Conservation (phyloP, 768 basidiomycete genomes). For the Dictyophora rubrovolvata region DNA sequence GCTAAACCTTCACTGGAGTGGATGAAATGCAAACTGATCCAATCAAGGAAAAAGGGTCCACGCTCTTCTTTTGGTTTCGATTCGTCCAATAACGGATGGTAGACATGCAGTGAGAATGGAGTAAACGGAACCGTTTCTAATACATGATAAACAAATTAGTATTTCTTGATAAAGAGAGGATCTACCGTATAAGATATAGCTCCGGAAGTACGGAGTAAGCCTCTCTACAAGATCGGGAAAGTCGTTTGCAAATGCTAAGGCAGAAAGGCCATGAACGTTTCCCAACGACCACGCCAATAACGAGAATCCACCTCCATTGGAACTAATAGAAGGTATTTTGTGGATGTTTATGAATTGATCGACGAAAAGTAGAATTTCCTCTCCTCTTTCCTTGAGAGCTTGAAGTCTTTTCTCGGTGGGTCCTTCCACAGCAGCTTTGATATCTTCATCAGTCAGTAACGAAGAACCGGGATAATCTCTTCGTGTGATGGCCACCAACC, state of each 20-base stretch:
- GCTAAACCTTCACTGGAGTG: no score
- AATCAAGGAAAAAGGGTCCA: no score
- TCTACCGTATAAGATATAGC: slow-evolving; percentile 22
- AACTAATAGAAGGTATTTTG: slow-evolving; percentile 18
- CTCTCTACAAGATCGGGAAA: slow-evolving; percentile 15
- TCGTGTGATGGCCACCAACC: slow-evolving; percentile 28
- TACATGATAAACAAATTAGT: no score
- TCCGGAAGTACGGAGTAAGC: slow-evolving; percentile 15
- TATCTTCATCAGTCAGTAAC: slow-evolving; percentile 22
- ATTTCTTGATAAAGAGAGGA: background rate
- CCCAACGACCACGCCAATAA: slow-evolving; percentile 30
- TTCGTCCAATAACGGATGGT: no score
- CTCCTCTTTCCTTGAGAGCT: slow-evolving; percentile 21
- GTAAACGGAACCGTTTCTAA: no score
- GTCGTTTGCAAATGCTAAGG: slow-evolving; percentile 15
- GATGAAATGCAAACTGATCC: no score
- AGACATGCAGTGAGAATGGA: no score
- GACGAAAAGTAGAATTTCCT: slow-evolving; percentile 27
- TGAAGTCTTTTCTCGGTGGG: background rate
- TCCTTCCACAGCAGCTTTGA: background rate
- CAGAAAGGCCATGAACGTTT: slow-evolving; percentile 15
- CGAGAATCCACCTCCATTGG: slow-evolving; percentile 20
- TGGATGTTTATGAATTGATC: slow-evolving; percentile 21
- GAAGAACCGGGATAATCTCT: slow-evolving; percentile 30
- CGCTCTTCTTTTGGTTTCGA: no score